Percentiles rank a stretch among this genome's conserved stretches.
phyloP scores from a whole-genome alignment of 306 rosid species.

The Leucaena leucocephala region DNA sequence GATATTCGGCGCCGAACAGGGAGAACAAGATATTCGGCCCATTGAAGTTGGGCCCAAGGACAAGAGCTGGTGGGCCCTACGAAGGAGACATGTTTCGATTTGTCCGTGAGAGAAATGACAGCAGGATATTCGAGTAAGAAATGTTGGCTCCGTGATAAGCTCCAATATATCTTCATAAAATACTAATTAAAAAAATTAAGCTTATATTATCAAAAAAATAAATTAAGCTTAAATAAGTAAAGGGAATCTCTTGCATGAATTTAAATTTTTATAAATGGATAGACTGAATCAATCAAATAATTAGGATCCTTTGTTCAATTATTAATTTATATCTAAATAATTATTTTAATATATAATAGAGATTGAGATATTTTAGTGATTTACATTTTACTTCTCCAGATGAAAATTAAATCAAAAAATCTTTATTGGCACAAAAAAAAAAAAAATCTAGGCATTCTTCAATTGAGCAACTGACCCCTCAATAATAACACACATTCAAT shows the following conservation, averaged over 20 bases:
- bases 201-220: too few species aligned
- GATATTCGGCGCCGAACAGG: slow-evolving; percentile 55
- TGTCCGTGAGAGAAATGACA: slow-evolving; percentile 45
- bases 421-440: not conserved
- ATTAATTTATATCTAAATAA: too few species aligned
- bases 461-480: not conserved
- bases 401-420: not conserved
- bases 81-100: slow-evolving; percentile 42
- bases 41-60: not conserved
- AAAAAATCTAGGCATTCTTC: not conserved
- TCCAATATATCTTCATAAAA: not conserved
- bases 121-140: slow-evolving; percentile 43
- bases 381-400: not conserved
- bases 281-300: too few species aligned
- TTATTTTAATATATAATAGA: too few species aligned
- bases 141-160: not conserved
- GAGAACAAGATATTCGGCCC: too few species aligned
- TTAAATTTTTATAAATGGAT: too few species aligned
- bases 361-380: not conserved
- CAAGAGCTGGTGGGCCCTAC: not conserved
- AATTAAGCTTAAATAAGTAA: too few species aligned
- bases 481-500: not conserved
- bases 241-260: too few species aligned
- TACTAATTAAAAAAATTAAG: not conserved
- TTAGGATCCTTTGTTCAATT: too few species aligned